Evolutionary conservation across 2,329 filamentous ascomycete species (phyloP).

Genomic region (Aureobasidium pullulans): DNA sequence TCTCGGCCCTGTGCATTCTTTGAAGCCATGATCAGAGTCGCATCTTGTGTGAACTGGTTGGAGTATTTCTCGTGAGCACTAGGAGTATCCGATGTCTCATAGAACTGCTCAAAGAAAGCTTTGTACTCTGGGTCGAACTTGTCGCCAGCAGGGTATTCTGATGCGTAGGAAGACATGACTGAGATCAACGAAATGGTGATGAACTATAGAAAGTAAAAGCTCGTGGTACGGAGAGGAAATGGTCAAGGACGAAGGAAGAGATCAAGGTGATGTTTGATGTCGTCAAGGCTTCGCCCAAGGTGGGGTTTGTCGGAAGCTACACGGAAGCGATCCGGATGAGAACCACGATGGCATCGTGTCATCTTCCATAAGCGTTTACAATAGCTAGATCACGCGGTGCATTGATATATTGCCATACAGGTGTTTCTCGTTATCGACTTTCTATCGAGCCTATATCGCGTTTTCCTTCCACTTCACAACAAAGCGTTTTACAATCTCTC

Average conservation of each 20-base stretch:
- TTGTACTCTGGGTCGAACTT: slow-evolving; percentile 31
- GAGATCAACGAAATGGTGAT: not conserved
- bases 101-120: slow-evolving; percentile 41
- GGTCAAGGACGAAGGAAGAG: not conserved
- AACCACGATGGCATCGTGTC: slow-evolving; percentile 29
- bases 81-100: slow-evolving; percentile 40
- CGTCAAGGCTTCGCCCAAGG: not conserved
- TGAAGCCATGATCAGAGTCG: slow-evolving; percentile 45
- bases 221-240: not conserved
- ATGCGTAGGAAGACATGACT: slow-evolving; percentile 11
- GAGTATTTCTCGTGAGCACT: slow-evolving; percentile 44
- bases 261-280: slow-evolving; percentile 19
- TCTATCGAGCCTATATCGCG: too few species aligned
- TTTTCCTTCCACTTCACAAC: not conserved
- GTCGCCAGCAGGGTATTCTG: slow-evolving; percentile 7
- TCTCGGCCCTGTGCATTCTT: slow-evolving; percentile 39
- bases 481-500: slow-evolving; percentile 41
- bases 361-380: not conserved
- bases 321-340: slow-evolving; percentile 41
- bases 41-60: slow-evolving; percentile 41
- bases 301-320: not conserved
- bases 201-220: not conserved
- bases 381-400: too few species aligned
- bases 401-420: too few species aligned
- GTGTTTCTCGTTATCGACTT: too few species aligned